phyloP scores from a whole-genome alignment of 1,284 basidiomycete genomes.

The Cryptococcus neoformans region DNA sequence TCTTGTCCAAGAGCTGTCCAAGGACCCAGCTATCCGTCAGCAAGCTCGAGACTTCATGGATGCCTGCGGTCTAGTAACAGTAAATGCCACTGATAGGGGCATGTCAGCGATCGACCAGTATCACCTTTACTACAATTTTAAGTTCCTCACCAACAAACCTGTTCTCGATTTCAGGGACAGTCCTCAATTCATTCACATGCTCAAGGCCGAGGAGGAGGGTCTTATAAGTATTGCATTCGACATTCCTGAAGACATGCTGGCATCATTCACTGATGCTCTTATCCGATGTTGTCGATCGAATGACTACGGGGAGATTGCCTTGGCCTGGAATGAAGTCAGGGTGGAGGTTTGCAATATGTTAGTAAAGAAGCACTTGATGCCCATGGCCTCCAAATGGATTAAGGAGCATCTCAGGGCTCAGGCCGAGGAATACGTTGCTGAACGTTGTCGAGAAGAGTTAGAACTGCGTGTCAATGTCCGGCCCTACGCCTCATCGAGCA shows the following conservation, averaged over 20 bases:
- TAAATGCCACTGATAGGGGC: slow-evolving; percentile 89
- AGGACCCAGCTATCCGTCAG: slow-evolving; percentile 83
- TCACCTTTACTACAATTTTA: slow-evolving; percentile 90
- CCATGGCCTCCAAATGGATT: slow-evolving; percentile 78
- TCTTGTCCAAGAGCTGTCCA: slow-evolving; percentile 84
- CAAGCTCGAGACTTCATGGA: slow-evolving; percentile 76
- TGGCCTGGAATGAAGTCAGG: slow-evolving; percentile 91
- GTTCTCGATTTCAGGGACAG: slow-evolving; percentile 65
- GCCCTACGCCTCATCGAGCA: slow-evolving; percentile 64
- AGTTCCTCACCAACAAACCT: slow-evolving; percentile 85
- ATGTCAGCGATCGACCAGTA: slow-evolving; percentile 83
- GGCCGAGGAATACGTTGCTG: slow-evolving; percentile 78
- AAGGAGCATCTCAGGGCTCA: slow-evolving; percentile 87
- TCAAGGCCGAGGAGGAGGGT: slow-evolving; percentile 84
- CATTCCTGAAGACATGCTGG: slow-evolving; percentile 62
- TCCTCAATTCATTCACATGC: slow-evolving; percentile 85
- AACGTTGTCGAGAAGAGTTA: slow-evolving; percentile 63
- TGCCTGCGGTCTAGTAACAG: slow-evolving; percentile 71
- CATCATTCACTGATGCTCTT: slow-evolving; percentile 63
- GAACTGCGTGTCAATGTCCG: slow-evolving; percentile 58
- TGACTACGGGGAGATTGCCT: slow-evolving; percentile 76
- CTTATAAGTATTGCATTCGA: slow-evolving; percentile 74
- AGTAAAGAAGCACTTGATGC: slow-evolving; percentile 69
- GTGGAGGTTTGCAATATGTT: slow-evolving; percentile 73
- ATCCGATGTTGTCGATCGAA: slow-evolving; percentile 80